Evolutionary conservation across 805 yeast species (phyloP), one percentile per base, ranked within the genome.

Genomic region (Huiozyma sinensis): DNA sequence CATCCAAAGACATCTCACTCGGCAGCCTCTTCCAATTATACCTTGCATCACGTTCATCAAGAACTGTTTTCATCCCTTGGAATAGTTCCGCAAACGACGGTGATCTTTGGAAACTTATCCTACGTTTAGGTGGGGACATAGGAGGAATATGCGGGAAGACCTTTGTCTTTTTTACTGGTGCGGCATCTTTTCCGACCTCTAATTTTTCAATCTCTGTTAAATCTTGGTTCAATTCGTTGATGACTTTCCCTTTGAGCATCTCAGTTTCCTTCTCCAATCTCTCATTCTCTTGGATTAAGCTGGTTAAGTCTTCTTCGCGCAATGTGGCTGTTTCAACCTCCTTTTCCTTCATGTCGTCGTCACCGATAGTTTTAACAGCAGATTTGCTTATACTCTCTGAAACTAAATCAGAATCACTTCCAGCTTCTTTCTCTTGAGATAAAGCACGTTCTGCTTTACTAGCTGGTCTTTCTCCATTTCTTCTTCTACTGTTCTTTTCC

Each of bases 11-110:
- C 7, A 41, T 38, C 7, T 58, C 58, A 27, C 57, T 51, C 1
- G 59, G 48, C 17, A 60, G 43, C 9, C 58, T 52, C 36, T 50
- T 56, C 66, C 66, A 61, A 41, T 60, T 61, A 36, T 57, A 58
- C 11, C 48, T 47, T 7, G 61, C 63, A 46, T 61, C 66, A 11
- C 48, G 41, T 13, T 57, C 61, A 48, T 59, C 66, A 12, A 61
- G 45, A 6, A 61, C 61, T 5, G 54, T 35, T 36, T 61, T 45
- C 57, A 61, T 61, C 31, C 54, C 59, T 32, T 57, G 54, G 39
- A 60, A 61, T 27, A 61, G 42, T 41, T 61, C 63, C 12, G 53
- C 47, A 40, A 55, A 59, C 0, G 66, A 61, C 13, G 60, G 54
- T 2, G 66, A 61, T 42, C 55, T 54, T 11, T 47, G 49, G 42